Conservation (phyloP, 2,329 filamentous ascomycete genomes). For the Talaromyces sp. region DNA sequence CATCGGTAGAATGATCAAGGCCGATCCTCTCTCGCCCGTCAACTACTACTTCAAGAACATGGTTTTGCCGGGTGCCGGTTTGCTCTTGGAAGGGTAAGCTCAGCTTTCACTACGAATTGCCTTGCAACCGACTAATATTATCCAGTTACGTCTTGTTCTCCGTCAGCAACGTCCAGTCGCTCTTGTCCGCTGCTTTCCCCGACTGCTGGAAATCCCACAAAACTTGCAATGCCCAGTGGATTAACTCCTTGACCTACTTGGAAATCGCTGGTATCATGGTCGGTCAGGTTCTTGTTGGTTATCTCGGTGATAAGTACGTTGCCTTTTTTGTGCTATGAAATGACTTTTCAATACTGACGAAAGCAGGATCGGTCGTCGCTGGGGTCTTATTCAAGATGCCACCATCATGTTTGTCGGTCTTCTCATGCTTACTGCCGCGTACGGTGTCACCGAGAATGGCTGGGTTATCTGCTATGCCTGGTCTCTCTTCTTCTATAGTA, state of each 20-base stretch:
- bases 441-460: slow-evolving; percentile 81
- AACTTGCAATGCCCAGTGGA: slow-evolving; percentile 75
- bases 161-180: slow-evolving; percentile 84
- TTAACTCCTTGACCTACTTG: slow-evolving; percentile 80
- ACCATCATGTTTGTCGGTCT: slow-evolving; percentile 91
- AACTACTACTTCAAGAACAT: slow-evolving; percentile 85
- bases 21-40: slow-evolving; percentile 79
- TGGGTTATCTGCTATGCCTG: slow-evolving; percentile 98
- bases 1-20: slow-evolving; percentile 78
- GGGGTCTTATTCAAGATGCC: slow-evolving; percentile 94
- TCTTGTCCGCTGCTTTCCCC: slow-evolving; percentile 73
- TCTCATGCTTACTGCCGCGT: slow-evolving; percentile 84
- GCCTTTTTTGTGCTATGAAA: neutral
- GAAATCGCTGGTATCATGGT: slow-evolving; percentile 95
- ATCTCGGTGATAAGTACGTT: slow-evolving; percentile 65
- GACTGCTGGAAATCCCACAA: slow-evolving; percentile 66
- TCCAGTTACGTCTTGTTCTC: slow-evolving; percentile 87
- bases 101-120: neutral
- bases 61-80: slow-evolving; percentile 85
- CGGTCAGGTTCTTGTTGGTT: slow-evolving; percentile 82
- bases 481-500: slow-evolving; percentile 87
- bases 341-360: slow-evolving; percentile 23
- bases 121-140: neutral
- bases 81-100: slow-evolving; percentile 75
- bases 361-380: slow-evolving; percentile 78